A percentile compares a stretch with the other conserved stretches of the same genome.
phyloP scores from a whole-genome alignment of 345 rosid species.

The Cardamine occulta region DNA sequence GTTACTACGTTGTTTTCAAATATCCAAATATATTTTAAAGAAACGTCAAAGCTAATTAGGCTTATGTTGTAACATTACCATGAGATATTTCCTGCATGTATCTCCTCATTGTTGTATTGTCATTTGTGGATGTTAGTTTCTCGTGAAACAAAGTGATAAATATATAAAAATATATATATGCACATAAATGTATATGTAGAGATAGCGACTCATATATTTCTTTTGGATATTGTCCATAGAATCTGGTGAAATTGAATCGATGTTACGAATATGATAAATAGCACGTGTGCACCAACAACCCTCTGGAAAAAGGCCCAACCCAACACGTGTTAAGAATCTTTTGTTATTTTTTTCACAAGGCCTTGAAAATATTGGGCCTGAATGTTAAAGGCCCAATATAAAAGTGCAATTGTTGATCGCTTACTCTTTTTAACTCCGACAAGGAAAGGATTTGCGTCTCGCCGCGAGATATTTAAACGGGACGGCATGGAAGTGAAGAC shows the following conservation, averaged over 20 bases:
- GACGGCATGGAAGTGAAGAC: constrained; percentile 21
- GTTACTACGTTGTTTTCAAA: constrained; percentile 19
- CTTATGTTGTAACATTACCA: constrained; percentile 9
- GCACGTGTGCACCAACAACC: not conserved
- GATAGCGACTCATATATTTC: not conserved
- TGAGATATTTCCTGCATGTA: constrained; percentile 19
- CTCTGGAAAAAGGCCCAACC: too few species aligned
- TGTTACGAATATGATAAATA: not conserved
- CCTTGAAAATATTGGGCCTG: constrained; percentile 1
- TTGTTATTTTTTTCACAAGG: not conserved
- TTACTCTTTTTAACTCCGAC: constrained; percentile 5
- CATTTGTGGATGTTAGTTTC: constrained; percentile 14
- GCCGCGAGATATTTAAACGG: constrained; percentile 32
- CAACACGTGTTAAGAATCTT: too few species aligned
- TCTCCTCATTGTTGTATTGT: constrained; percentile 24
- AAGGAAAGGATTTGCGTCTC: not conserved
- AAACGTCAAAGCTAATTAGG: constrained; percentile 7
- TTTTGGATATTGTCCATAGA: not conserved
- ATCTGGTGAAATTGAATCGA: not conserved
- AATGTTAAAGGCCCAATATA: constrained; percentile 18
- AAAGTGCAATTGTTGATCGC: not conserved
- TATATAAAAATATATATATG: not conserved
- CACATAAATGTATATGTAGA: not conserved
- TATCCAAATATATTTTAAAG: constrained; percentile 5
- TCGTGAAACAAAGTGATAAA: constrained; percentile 22